Base-by-base conservation (phyloP, 2,329 filamentous ascomycete genomes). In the Pezizomycotina sp. region DNA sequence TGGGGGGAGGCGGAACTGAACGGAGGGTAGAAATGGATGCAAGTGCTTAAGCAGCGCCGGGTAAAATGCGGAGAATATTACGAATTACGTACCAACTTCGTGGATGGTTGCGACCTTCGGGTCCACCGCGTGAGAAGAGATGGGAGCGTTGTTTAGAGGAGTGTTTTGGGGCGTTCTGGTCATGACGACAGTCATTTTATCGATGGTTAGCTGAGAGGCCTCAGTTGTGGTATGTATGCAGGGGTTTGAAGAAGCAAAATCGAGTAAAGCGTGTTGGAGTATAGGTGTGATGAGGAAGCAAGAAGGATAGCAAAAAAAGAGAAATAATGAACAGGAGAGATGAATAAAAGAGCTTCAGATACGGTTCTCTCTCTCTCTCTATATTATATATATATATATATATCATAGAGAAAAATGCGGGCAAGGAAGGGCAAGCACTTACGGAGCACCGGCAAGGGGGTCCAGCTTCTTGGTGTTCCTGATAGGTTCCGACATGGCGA, bases 91-190 rank as follows among this genome's bases (percentile, higher is more conserved):
- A 60, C 9, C 63, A 95, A 89, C 89, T 74, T 98, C 89, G 61
- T 86, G 89, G 65, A 98, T 95, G 61, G 82, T 93, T 50, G 81
- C 67, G 47, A 98, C 77, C 50, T 78, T 81, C 46, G 89, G 89
- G 63, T 92, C 82, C 64, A 92, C 83, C 52, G 91, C 89, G 62
- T 89, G 86, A 46, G 86, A 95, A 35, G 84, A 92, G 62, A 98
- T 95, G 49, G 89, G 89, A 50, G 91, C 89, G 65, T 86, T 84
- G 63, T 74, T 83, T 50, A 82, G 78, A 51, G 89, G 89, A 38
- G 89, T 98, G 67, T 98, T 98, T 64, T 98, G 89, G 56, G 89
- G 89, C 56, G 89, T 98, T 55, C 89, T 95, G 60, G 38, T 56
- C n/a, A 38, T 26, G 18, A 27, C 12, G 36, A 40, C 32, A 22